Percentiles rank a stretch among this genome's conserved stretches.
These are phyloP conservation scores for Calvatia gigantea DNA, from an alignment of 768 basidiomycete species.

Conservation along the genomic window DNA sequence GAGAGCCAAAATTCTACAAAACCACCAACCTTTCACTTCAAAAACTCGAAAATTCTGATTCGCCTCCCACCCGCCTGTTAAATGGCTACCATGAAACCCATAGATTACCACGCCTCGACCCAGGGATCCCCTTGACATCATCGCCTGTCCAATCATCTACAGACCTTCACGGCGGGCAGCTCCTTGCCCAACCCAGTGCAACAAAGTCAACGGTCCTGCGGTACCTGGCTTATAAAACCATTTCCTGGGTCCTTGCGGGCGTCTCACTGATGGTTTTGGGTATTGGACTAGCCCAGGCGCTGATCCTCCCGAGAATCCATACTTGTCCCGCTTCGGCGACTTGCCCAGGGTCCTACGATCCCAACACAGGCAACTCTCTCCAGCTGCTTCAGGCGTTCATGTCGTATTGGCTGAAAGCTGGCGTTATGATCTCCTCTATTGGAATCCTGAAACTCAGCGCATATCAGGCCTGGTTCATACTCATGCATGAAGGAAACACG, in stretches of 20 bases:
- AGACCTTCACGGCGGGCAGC: background rate
- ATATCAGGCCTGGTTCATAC: constrained; percentile 17
- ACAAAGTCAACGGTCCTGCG: background rate
- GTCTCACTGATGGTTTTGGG: constrained; percentile 14
- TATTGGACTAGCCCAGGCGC: constrained; percentile 10
- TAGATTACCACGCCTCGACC: background rate
- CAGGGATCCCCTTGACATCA: background rate
- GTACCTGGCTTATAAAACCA: background rate
- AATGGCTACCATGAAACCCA: background rate
- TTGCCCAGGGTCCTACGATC: constrained; percentile 13
- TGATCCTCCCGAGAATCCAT: constrained; percentile 11
- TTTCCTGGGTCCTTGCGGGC: constrained; percentile 9
- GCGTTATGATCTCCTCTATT: constrained; percentile 10
- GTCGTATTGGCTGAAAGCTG: constrained; percentile 16
- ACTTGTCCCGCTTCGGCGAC: constrained; percentile 11
- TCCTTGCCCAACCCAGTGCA: background rate
- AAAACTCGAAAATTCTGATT: background rate
- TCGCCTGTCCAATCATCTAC: background rate
- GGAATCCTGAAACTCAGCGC: constrained; percentile 14
- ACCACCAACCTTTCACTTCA: background rate
- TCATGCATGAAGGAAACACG: constrained; percentile 17
- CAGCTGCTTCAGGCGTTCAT: constrained; percentile 16
- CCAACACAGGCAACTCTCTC: constrained; percentile 12
- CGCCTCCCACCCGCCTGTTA: background rate
- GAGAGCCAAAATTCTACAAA: background rate